Base-by-base conservation (phyloP, 2,329 filamentous ascomycete species). In the Ophiostoma sp. region DNA sequence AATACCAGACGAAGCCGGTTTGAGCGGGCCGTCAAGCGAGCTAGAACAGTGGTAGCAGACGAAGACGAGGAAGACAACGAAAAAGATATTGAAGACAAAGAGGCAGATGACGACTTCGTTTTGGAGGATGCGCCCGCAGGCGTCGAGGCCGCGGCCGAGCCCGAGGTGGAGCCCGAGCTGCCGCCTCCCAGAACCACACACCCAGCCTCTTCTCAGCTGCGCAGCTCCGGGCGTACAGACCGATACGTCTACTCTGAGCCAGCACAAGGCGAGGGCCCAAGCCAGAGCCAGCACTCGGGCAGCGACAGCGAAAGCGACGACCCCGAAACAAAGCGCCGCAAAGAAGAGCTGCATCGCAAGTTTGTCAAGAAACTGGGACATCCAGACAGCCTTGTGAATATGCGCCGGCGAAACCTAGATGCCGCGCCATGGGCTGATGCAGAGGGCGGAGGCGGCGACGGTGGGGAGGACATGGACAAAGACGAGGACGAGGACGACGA, bases 361-460 rank as follows among this genome's bases (percentile, higher is more conserved):
- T 99, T 98, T 76, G 90, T 98, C 41, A 92, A 91, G 83, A 97
- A 94, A 78, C 86, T 99, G 2, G 94, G 94, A 0, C 88, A 91
- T 62, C 90, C 93, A 0, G 93, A 97, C 76, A 94, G 92, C 76
- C 83, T 96, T 74, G 84, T 86, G 35, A 85, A 88, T 72, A 85
- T 90, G 69, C 87, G 87, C 76, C 83, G 89, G 72, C 83, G 86
- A 17, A 86, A 88, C 74, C 83, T 83, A 73, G 78, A 89, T 62
- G 79, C 82, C 68, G 81, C 77, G 15, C 52, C 73, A 4, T 81
- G 81, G n/a, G 84, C 84, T 15, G 85, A 82, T 7, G 62, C 17
- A 13, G 85, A 84, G 10, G 85, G 84, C 8, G 89, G 83, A 0
- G 90, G 85, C 0, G 82, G 78, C 2, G 84, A 84, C 7, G 85